phyloP scores from a whole-genome alignment of 2,329 filamentous ascomycete species.

The Claviceps digitariae region DNA sequence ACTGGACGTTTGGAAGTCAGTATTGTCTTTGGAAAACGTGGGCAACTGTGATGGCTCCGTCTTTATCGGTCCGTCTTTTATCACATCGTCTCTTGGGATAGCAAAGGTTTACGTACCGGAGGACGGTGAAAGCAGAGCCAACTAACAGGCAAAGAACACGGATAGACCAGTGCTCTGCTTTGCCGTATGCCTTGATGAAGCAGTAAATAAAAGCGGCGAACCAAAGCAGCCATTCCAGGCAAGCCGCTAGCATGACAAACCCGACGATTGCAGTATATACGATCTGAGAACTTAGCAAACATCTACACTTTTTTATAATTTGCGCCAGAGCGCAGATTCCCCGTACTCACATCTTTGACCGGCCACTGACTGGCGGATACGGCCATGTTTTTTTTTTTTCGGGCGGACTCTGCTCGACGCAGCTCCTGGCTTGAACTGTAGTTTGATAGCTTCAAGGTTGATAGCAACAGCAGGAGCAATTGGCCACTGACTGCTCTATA shows the following conservation, averaged over 20 bases:
- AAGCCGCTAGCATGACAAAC: constrained; percentile 66
- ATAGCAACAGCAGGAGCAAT: not conserved
- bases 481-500: not conserved
- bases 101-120: constrained; percentile 45
- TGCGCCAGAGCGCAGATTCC: not conserved
- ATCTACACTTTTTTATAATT: too few relatives aligned
- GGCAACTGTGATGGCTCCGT: not conserved
- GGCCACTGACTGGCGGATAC: constrained; percentile 34
- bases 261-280: constrained; percentile 74
- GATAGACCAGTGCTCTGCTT: constrained; percentile 81
- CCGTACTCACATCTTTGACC: constrained; percentile 26
- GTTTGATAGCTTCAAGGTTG: too few relatives aligned
- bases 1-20: constrained; percentile 27
- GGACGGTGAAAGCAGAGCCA: constrained; percentile 55
- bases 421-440: not conserved
- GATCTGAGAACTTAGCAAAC: constrained; percentile 42
- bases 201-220: constrained; percentile 90
- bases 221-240: constrained; percentile 92
- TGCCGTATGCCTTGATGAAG: constrained; percentile 72
- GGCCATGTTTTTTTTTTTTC: constrained; percentile 23
- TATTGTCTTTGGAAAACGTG: not conserved
- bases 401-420: not conserved
- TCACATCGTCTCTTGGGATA: not conserved
- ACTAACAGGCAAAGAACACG: constrained; percentile 64
- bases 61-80: too few relatives aligned